phyloP scores from a whole-genome alignment of 176 grass and related monocot species.

The Aegilops sharonensis region DNA sequence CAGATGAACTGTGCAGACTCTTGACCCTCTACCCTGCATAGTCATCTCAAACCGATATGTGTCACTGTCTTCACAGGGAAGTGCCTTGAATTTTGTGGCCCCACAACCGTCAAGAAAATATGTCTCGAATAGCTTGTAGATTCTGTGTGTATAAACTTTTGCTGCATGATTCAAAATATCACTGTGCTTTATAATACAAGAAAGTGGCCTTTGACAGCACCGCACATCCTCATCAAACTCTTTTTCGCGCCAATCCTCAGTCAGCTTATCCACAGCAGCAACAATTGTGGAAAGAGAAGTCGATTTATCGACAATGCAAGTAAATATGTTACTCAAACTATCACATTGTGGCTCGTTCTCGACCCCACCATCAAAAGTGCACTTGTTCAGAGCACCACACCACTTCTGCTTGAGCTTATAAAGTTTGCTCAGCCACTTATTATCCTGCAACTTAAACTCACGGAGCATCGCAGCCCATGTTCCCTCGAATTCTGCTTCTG shows the following conservation, averaged over 20 bases:
- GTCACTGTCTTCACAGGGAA: constrained; percentile 43
- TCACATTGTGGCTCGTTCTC: constrained; percentile 71
- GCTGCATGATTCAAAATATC: constrained; percentile 82
- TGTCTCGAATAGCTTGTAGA: constrained; percentile 79
- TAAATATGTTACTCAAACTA: constrained; percentile 66
- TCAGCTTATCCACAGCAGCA: constrained; percentile 51
- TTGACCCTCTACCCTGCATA: constrained; percentile 72
- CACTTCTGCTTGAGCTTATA: constrained; percentile 73
- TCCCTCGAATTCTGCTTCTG: constrained; percentile 63
- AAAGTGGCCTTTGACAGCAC: constrained; percentile 54
- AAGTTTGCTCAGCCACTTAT: constrained; percentile 83
- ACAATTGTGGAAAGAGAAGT: constrained; percentile 41
- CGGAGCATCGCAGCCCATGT: constrained; percentile 67
- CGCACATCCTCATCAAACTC: constrained; percentile 74
- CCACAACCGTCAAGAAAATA: constrained; percentile 87
- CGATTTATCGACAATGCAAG: constrained; percentile 49
- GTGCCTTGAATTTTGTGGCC: constrained; percentile 63
- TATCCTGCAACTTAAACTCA: constrained; percentile 71
- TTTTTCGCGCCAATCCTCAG: constrained; percentile 65
- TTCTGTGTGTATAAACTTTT: constrained; percentile 76
- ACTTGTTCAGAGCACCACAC: constrained; percentile 71
- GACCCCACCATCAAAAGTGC: constrained; percentile 67
- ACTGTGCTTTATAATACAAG: constrained; percentile 70
- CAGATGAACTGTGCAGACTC: constrained; percentile 54
- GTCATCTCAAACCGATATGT: constrained; percentile 68